phyloP scores from a whole-genome alignment of 192 early-diverging fungal species.

The Coemansia sp. region DNA sequence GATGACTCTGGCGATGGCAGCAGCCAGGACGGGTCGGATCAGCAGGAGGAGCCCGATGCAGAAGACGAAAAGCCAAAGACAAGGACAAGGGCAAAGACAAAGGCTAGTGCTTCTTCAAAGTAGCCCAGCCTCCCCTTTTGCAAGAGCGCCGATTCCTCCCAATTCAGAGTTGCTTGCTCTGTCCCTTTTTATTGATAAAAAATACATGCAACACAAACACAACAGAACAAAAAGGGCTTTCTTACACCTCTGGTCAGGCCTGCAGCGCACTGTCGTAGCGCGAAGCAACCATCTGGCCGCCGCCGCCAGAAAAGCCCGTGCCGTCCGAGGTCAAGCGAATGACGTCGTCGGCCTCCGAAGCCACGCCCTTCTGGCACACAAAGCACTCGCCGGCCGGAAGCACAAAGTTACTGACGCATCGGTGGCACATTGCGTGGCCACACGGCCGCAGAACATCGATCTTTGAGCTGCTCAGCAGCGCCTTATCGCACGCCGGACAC shows the following conservation, averaged over 20 bases:
- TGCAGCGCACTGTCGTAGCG: conserved; percentile 43
- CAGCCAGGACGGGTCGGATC: not conserved
- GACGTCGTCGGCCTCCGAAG: conserved; percentile 5
- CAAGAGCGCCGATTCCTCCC: no score
- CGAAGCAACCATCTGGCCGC: conserved; percentile 47
- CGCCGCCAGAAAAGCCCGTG: conserved; percentile 44
- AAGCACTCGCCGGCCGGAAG: conserved; percentile 22
- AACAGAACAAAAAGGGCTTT: conserved; percentile 6
- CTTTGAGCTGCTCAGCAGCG: conserved; percentile 36
- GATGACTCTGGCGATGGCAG: not conserved
- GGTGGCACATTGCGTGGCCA: conserved; percentile 48
- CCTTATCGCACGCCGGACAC: conserved; percentile 48
- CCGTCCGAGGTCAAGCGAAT: conserved; percentile 36
- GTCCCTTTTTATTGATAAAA: no score
- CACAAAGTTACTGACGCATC: conserved; percentile 49
- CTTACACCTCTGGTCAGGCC: conserved; percentile 17
- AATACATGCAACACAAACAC: not conserved
- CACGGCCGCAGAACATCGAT: conserved; percentile 37
- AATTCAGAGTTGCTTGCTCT: no score
- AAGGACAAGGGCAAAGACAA: conserved; percentile 17
- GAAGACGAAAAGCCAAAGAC: not conserved
- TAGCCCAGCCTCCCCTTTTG: not conserved
- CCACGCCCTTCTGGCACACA: conserved; percentile 37
- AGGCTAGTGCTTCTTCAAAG: not conserved
- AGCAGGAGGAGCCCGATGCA: conserved; percentile 1